phyloP scores from a whole-genome alignment of 2,329 filamentous ascomycete genomes.

The Calonectria naviculata region DNA sequence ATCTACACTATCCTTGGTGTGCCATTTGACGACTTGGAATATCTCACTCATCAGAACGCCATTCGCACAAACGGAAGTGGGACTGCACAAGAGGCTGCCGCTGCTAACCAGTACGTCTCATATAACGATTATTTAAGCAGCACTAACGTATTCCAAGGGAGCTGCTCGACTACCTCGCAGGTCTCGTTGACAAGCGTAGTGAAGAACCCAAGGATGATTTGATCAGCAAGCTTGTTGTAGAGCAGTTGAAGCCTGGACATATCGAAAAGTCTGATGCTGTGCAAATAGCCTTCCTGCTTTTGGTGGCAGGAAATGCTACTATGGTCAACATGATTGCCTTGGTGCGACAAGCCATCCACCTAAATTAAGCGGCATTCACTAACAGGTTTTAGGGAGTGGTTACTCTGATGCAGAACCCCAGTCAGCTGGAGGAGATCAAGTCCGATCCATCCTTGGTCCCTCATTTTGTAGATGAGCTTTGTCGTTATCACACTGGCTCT shows the following conservation, averaged over 20 bases:
- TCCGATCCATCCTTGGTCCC: constrained; percentile 48
- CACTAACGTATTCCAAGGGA: constrained; percentile 39
- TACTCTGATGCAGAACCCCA: constrained; percentile 55
- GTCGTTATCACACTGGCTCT: constrained; percentile 59
- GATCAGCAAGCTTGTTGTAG: constrained; percentile 55
- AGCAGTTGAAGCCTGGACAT: constrained; percentile 53
- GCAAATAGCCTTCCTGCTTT: constrained; percentile 60
- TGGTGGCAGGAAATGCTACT: constrained; percentile 63
- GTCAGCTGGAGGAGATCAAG: constrained; percentile 54
- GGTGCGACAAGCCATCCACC: constrained; percentile 34
- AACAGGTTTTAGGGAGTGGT: constrained; percentile 50
- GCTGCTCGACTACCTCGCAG: constrained; percentile 56
- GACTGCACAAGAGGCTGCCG: constrained; percentile 57
- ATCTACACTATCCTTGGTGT: constrained; percentile 63
- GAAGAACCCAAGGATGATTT: constrained; percentile 56
- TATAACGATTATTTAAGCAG: not conserved
- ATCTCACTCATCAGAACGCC: constrained; percentile 57
- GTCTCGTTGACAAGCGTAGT: constrained; percentile 53
- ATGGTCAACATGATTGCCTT: constrained; percentile 63
- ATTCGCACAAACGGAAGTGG: constrained; percentile 59
- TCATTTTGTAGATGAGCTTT: constrained; percentile 60
- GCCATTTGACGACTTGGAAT: constrained; percentile 58
- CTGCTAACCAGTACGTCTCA: constrained; percentile 52
- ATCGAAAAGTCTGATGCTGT: constrained; percentile 54
- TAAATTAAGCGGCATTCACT: not conserved